Evolutionary conservation across 108 stramenopile genomes (phyloP), one percentile per base, ranked within the genome.

Genomic region (Cyclotella choctawhatcheeana): DNA sequence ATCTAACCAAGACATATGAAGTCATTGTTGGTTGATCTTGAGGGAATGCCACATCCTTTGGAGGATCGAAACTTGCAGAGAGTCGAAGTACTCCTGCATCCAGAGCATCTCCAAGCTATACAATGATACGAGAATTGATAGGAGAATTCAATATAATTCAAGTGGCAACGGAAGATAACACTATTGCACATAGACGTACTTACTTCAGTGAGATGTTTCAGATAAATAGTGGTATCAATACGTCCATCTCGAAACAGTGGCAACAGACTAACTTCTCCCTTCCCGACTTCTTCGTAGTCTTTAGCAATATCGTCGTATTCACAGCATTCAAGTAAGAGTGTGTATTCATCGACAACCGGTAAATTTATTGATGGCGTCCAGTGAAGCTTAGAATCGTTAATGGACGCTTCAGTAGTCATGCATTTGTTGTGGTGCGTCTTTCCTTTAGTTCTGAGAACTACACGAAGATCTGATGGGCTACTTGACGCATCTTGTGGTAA

Each of bases 321-420:
- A 67, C 81, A 77, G 71, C 71, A 88, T 54, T 92, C 88, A 48
- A 94, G 44, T 22, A 55, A 26, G 20, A 93, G 51, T 24, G 56
- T 58, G 67, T 82, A 81, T 59, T 93, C 89, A 78, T 89, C 90
- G 44, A 94, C 93, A 30, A 94, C 73, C 40, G 86, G 76, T 50
- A 27, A 6, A 86, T 37, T 12, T 22, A 37, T 21, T 5, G 6
- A 27, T 80, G 61, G n/a, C 45, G 72, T 26, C 88, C 90, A 88
- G 25, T 33, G 30, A 20, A 64, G 24, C 44, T 34, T 58, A 7
- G 24, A 7, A n/a, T 21, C 61, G 0, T 3, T 43, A 0, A 5
- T n/a, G 30, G 21, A 17, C 17, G 69, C 55, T 27, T n/a, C 86
- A 21, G 62, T 59, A 3, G 86, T 91, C 58, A 80, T 79, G 14